Evolutionary conservation across 371 early-diverging fungal genomes (phyloP), one percentile per base, ranked within the genome.

Genomic region (Apophysomyces trapeziformis): DNA sequence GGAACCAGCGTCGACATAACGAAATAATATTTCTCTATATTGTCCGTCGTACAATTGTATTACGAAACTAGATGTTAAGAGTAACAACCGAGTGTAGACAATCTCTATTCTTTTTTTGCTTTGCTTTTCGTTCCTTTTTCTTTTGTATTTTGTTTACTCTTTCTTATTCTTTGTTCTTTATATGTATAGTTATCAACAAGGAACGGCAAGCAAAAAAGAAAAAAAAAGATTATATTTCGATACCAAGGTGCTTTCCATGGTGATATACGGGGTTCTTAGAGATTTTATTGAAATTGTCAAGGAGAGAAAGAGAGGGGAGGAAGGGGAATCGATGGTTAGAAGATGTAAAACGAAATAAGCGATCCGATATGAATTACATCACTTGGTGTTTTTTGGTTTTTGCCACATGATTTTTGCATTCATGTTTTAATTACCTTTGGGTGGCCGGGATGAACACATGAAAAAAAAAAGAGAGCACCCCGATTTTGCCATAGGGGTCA

Each of bases 11-110:
- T 50, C 54, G 21, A 50, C 54, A 21, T 50, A 50, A 50, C 21
- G 54, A 50, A 50, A 50, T 50, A 50, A 50, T 50, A 21, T 50
- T n/a, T 50, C 54, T 50, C 9, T 50, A 50, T 50, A 21, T 11
- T 50, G 54, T 26, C 32, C 54, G 54, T 50, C 54, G 21, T 21
- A 21, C 21, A 50, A 50, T 21, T 50, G 54, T 50, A 50, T 50
- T 50, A 50, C 54, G 9, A 50, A 50, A 26, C 54, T 50, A 50
- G 54, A 41, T 41, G 41, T 41, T 41, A 41, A 41, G 41, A 41
- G 41, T 11, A 50, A 50, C n/a, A 50, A 50, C 18, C 54, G 32
- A 21, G 21, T 21, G 54, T 50, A 50, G 54, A 50, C 13, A 13
- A 13, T 45, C 16, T 13, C 16, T 13, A 5, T 50, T 21, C 5